A percentile compares a stretch with the other conserved stretches of the same genome.
These are phyloP conservation scores for Tylopilus sp. DNA, from an alignment of 1,284 basidiomycete genomes.

Conservation along the genomic window DNA sequence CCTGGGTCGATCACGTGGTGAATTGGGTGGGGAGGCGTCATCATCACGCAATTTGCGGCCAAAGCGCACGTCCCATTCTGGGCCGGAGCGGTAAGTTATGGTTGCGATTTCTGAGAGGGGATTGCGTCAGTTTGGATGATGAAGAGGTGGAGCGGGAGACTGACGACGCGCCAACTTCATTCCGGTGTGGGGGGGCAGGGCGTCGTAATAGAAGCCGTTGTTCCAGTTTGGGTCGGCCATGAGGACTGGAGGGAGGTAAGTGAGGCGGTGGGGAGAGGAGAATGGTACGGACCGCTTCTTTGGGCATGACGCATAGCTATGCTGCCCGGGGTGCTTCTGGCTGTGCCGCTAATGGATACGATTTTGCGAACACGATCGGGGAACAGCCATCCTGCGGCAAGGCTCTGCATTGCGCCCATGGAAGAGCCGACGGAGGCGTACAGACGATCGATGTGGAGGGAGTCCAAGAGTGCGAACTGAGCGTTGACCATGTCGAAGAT, in stretches of 20 bases:
- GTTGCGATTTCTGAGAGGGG: conserved; percentile 85
- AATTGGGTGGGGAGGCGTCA: conserved; percentile 5
- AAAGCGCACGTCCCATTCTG: conserved; percentile 98
- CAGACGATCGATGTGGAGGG: conserved; percentile 79
- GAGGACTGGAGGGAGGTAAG: conserved; percentile 61
- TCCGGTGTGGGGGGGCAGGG: conserved; percentile 92
- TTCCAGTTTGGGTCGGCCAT: conserved; percentile 99
- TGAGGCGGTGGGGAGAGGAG: not conserved
- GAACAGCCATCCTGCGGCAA: conserved; percentile 93
- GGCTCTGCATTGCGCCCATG: conserved; percentile 98
- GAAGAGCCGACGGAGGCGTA: conserved; percentile 93
- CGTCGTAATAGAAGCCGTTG: conserved; percentile 95
- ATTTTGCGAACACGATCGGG: conserved; percentile 87
- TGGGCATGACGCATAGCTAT: conserved; percentile 97
- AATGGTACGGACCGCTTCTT: conserved; percentile 70
- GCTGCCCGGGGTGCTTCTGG: conserved; percentile 85
- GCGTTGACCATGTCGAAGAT: conserved; percentile 97
- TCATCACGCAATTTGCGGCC: conserved; percentile 66
- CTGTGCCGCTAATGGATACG: conserved; percentile 93
- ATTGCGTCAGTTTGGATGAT: conserved; percentile 4
- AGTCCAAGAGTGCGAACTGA: conserved; percentile 86
- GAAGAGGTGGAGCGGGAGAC: conserved; percentile 33
- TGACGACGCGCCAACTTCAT: conserved; percentile 97
- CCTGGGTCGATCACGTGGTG: conserved; percentile 36
- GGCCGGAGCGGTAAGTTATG: conserved; percentile 97